These are phyloP conservation scores for Nephelium lappaceum DNA, from an alignment of 345 rosid genomes.

Conservation along the genomic window DNA sequence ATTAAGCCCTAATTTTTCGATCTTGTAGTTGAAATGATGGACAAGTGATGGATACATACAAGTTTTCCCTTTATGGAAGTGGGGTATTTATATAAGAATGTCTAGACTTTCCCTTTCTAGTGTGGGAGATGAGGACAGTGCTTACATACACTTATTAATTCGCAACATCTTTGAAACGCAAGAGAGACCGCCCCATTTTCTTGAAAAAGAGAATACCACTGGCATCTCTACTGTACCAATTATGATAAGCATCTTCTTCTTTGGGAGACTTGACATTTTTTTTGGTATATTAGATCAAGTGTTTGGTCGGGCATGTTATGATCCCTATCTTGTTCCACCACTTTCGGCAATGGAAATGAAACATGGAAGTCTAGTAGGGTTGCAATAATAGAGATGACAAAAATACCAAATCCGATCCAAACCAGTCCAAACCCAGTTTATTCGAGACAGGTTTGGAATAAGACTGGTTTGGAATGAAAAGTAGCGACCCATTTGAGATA, in stretches of 20 bases:
- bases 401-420: no score
- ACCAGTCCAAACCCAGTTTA: no score
- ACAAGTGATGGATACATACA: conserved; percentile 15
- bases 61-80: conserved; percentile 46
- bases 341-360: conserved; percentile 17
- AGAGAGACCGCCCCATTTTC: background rate
- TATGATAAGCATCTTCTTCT: conserved; percentile 24
- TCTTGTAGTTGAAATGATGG: conserved; percentile 25
- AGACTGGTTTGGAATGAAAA: no score
- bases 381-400: no score
- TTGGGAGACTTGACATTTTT: background rate
- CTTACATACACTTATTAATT: conserved; percentile 11
- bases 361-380: background rate
- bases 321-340: conserved; percentile 21
- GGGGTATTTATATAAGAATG: conserved; percentile 14
- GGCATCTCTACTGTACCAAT: background rate
- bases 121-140: conserved; percentile 26
- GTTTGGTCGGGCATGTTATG: background rate
- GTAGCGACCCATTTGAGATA: no score
- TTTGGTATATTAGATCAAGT: background rate
- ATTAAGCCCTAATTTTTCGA: background rate
- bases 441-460: no score
- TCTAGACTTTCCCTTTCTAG: conserved; percentile 43
- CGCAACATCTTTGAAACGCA: background rate
- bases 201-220: background rate